These are phyloP conservation scores for Aspergillus ibericus DNA, from an alignment of 2,329 filamentous ascomycete genomes.

Conservation along the genomic window DNA sequence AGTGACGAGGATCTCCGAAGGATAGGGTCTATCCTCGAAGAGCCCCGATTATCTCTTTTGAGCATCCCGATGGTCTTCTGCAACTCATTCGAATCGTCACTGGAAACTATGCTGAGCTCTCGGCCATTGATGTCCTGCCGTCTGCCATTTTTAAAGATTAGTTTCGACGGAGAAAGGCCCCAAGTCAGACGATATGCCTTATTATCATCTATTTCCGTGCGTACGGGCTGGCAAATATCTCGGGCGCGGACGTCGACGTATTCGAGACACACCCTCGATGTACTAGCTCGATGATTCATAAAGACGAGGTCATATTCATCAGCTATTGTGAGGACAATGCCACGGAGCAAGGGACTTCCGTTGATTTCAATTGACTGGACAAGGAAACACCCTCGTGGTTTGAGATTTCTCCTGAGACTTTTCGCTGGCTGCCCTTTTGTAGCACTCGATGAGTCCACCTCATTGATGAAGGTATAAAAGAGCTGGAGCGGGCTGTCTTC, in stretches of 20 bases:
- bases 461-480: conserved; percentile 10
- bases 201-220: neutral
- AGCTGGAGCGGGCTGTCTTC: conserved; percentile 2
- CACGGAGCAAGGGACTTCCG: neutral
- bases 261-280: neutral
- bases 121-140: neutral
- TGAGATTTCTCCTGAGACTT: neutral
- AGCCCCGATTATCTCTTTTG: neutral
- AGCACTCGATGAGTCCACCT: neutral
- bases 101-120: conserved; percentile 9
- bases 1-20: conserved; percentile 16
- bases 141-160: conserved; percentile 12
- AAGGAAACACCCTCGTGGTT: conserved; percentile 1
- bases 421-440: neutral
- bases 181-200: conserved; percentile 3
- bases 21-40: neutral
- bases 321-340: conserved; percentile 9
- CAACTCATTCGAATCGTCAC: conserved; percentile 12
- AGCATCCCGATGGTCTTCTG: conserved; percentile 2
- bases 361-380: conserved; percentile 8
- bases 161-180: neutral
- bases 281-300: conserved; percentile 4
- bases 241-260: conserved; percentile 11
- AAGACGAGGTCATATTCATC: conserved; percentile 1
- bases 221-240: neutral